Percentiles rank a stretch among this genome's conserved stretches.
Conservation (phyloP, 106 monocot genomes). For the Dioscorea dumetorum region DNA sequence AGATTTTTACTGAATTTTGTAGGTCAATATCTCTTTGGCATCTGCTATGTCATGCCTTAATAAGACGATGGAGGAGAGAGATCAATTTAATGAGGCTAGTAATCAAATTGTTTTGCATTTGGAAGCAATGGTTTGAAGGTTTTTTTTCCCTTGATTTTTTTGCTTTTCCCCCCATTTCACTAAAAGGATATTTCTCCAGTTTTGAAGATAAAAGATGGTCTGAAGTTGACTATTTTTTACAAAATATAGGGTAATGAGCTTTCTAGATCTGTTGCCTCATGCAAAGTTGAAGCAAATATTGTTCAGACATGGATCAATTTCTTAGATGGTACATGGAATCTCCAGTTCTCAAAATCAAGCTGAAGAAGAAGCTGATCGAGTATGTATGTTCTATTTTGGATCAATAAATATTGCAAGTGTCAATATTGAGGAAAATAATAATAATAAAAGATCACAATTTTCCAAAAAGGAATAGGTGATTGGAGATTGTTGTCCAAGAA, state of each 20-base stretch:
- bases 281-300: conserved; percentile 75
- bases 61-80: conserved; percentile 92
- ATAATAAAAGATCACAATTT: too few relatives aligned
- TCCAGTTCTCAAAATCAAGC: conserved; percentile 52
- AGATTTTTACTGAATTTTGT: not conserved
- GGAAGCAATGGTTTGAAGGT: conserved; percentile 66
- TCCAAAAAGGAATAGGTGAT: too few relatives aligned
- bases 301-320: conserved; percentile 89
- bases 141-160: too few relatives aligned
- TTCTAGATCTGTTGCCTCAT: conserved; percentile 71
- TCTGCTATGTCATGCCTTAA: conserved; percentile 54
- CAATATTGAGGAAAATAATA: too few relatives aligned
- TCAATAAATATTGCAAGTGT: too few relatives aligned
- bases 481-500: too few relatives aligned
- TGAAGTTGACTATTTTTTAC: too few relatives aligned
- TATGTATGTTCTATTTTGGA: conserved; percentile 14
- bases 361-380: conserved; percentile 67
- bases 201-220: too few relatives aligned
- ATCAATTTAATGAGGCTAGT: conserved; percentile 95
- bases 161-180: too few relatives aligned
- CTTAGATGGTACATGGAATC: conserved; percentile 87
- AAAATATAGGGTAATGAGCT: conserved; percentile 78
- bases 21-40: conserved; percentile 73
- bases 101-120: conserved; percentile 76
- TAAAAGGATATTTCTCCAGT: too few relatives aligned